Evolutionary conservation across 1,139 yeast species (phyloP).

Genomic region (Yamadazyma oceani): DNA sequence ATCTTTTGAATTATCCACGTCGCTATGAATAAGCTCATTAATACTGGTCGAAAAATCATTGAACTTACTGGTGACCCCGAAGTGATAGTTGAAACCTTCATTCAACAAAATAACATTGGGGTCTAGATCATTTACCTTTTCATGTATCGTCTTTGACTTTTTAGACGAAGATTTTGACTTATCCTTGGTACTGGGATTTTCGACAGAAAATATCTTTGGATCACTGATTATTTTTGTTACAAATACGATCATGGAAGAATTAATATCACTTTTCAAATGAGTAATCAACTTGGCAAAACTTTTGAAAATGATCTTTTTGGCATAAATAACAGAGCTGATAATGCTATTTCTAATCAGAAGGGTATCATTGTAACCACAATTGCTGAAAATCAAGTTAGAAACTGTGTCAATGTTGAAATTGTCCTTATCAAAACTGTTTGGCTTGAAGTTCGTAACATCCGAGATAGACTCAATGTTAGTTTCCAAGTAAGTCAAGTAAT

Average conservation of each 20-base stretch:
- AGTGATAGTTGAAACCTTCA: slow-evolving; percentile 38
- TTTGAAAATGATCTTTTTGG: slow-evolving; percentile 36
- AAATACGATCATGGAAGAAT: slow-evolving; percentile 42
- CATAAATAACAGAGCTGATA: slow-evolving; percentile 33
- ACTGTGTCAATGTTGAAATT: slow-evolving; percentile 32
- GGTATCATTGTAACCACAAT: slow-evolving; percentile 21
- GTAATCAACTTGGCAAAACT: slow-evolving; percentile 32
- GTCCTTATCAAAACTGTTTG: slow-evolving; percentile 27
- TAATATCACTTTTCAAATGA: slow-evolving; percentile 36
- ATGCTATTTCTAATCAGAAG: slow-evolving; percentile 30
- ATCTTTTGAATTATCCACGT: slow-evolving; percentile 5
- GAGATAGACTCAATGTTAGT: slow-evolving; percentile 39
- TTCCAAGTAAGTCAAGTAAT: slow-evolving; percentile 43
- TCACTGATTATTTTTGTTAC: slow-evolving; percentile 43
- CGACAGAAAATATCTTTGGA: slow-evolving; percentile 34
- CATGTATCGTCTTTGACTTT: slow-evolving; percentile 16
- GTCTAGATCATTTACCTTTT: slow-evolving; percentile 26
- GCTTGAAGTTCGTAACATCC: slow-evolving; percentile 33
- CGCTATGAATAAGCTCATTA: slow-evolving; percentile 23
- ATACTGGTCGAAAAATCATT: slow-evolving; percentile 19
- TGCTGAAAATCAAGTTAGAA: slow-evolving; percentile 33
- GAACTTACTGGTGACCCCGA: slow-evolving; percentile 43
- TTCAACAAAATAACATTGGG: slow-evolving; percentile 22
- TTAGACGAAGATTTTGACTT: slow-evolving; percentile 21
- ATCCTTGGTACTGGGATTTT: slow-evolving; percentile 18